Conservation (phyloP, 139 green algal genomes). For the Gonium pectorale region DNA sequence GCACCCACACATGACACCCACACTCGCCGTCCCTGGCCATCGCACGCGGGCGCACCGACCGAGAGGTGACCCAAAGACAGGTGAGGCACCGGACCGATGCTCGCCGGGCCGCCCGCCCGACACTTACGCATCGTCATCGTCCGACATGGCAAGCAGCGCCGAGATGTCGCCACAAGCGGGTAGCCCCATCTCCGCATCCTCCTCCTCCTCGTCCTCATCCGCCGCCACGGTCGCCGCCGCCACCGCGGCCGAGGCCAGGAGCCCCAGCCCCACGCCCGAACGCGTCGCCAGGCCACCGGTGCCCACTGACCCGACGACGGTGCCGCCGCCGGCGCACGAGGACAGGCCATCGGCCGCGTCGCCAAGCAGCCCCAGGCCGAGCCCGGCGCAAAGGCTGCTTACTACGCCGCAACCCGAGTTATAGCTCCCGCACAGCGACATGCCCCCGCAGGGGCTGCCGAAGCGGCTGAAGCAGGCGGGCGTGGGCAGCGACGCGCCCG, state of each 20-base stretch:
- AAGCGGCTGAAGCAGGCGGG: no score
- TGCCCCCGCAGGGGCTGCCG: background rate
- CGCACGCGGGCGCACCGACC: no score
- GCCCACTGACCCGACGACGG: background rate
- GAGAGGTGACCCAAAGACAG: background rate
- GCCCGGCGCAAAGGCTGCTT: constrained; percentile 13
- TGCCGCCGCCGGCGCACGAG: no score
- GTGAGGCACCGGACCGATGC: background rate
- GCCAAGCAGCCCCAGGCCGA: constrained; percentile 29
- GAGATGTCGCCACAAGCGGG: constrained; percentile 53
- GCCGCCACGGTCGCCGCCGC: background rate
- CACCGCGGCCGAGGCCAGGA: background rate
- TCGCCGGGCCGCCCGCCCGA: background rate
- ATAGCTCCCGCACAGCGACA: background rate
- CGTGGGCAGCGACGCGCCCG: background rate
- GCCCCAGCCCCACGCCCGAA: background rate
- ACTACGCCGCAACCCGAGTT: background rate
- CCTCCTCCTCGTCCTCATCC: constrained; percentile 2
- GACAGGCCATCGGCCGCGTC: no score
- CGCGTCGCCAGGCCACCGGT: background rate
- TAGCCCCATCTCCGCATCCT: constrained; percentile 22
- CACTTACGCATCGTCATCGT: constrained; percentile 49
- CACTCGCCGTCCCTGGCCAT: no score
- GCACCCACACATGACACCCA: background rate
- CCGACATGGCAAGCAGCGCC: constrained; percentile 46